phyloP scores from a whole-genome alignment of 768 basidiomycete genomes.

The Hericium erinaceus region DNA sequence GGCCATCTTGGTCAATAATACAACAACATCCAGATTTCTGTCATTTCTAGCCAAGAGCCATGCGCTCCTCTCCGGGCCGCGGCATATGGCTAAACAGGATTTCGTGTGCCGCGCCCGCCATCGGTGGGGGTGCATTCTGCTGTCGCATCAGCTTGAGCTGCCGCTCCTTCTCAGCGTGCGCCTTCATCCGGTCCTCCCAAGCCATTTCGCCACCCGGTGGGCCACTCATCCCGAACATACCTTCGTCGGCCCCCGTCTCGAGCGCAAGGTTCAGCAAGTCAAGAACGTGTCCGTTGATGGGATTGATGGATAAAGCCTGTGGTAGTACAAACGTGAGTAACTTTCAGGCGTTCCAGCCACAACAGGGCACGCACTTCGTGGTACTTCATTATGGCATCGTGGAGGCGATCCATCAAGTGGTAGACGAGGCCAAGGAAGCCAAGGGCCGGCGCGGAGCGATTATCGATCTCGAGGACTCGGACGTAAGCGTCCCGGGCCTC shows the following conservation, averaged over 20 bases:
- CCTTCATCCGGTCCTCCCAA: slow-evolving; percentile 11
- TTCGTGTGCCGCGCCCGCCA: neutral
- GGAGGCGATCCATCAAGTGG: slow-evolving; percentile 63
- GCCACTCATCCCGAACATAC: slow-evolving; percentile 3
- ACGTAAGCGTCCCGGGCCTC: slow-evolving; percentile 69
- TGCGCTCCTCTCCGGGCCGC: neutral
- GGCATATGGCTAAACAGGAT: neutral
- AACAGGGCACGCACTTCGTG: slow-evolving; percentile 62
- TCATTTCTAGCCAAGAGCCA: neutral
- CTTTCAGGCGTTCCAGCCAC: neutral
- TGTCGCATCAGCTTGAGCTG: slow-evolving; percentile 1
- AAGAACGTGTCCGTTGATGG: slow-evolving; percentile 71
- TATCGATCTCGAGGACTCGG: slow-evolving; percentile 78
- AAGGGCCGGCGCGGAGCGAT: slow-evolving; percentile 73
- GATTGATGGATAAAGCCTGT: slow-evolving; percentile 64
- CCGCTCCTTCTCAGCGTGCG: slow-evolving; percentile 7
- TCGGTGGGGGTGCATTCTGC: neutral
- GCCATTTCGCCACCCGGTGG: slow-evolving; percentile 3
- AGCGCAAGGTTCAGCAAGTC: slow-evolving; percentile 78
- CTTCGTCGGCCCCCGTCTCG: slow-evolving; percentile 27
- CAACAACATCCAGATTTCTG: no score
- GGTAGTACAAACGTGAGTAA: slow-evolving; percentile 23
- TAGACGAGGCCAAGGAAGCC: slow-evolving; percentile 86
- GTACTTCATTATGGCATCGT: slow-evolving; percentile 81
- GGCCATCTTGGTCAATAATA: no score